Base-by-base conservation (phyloP, 306 rosid genomes). In the Ormosia semicastrata region DNA sequence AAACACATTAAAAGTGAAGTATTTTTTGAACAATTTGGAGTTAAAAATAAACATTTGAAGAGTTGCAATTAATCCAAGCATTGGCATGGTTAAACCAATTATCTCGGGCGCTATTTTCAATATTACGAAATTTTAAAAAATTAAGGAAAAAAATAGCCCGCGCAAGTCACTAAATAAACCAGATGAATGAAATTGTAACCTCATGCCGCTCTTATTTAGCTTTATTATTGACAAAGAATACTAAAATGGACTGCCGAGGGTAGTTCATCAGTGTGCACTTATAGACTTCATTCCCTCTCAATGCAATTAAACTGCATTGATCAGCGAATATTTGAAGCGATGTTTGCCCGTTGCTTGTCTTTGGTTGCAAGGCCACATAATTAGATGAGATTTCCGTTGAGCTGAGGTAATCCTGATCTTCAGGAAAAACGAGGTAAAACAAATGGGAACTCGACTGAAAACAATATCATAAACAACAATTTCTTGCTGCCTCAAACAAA, bases 401-500 rank as follows among this genome's bases (percentile, higher is more conserved):
- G 80, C 68, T 57, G 86, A 87, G 87, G 85, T 77, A 85, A 81
- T 80, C 87, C 86, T 76, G 88, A 69, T 76, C 83, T 56, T 74
- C 77, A 7, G 33, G 46, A 80, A 80, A 73, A 80, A 44, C 67
- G 46, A 18, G 73, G 34, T 41, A 82, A 86, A 83, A 72, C 37
- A 79, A 32, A 24, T 24, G 24, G 65, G 46, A 82, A 82, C 69
- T 59, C 60, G 80, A 79, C 71, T 54, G 81, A 71, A 83, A 71
- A 58, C 76, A 85, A 66, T 37, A 78, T 81, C 87, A 32, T 53
- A 53, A 70, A 66, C 74, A 83, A 87, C 68, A 80, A 69, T 62
- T 75, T 54, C 78, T 79, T 49, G 86, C 75, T 33, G 52, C 65
- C 76, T 47, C 36, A 64, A 50, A 70, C 78, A 82, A 84, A 82